Evolutionary conservation across 805 yeast genomes (phyloP).

Genomic region (Lachancea sp.): DNA sequence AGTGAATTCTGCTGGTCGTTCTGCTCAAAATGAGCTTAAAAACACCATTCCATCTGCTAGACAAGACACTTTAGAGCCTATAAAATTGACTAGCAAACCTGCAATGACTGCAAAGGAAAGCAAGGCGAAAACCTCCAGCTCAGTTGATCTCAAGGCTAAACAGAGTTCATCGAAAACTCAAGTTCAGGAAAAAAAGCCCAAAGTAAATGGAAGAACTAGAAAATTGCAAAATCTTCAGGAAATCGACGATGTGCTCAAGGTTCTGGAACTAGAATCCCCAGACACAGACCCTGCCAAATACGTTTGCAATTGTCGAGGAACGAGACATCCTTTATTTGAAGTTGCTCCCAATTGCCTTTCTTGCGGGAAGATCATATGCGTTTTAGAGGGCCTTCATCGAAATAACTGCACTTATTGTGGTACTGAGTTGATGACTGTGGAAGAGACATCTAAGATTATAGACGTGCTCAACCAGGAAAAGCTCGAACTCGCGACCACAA

Average conservation of each 20-base stretch:
- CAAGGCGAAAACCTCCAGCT: not conserved
- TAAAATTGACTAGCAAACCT: not conserved
- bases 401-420: conserved; percentile 89
- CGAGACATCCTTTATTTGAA: conserved; percentile 80
- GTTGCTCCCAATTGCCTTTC: conserved; percentile 88
- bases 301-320: conserved; percentile 77
- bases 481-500: conserved; percentile 33
- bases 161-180: not conserved
- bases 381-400: conserved; percentile 64
- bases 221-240: conserved; percentile 56
- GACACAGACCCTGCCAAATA: conserved; percentile 21
- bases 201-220: conserved; percentile 21
- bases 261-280: conserved; percentile 39
- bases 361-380: conserved; percentile 92
- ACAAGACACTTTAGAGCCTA: not conserved
- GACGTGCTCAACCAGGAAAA: conserved; percentile 50
- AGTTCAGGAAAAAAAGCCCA: conserved; percentile 2
- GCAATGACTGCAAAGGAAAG: not conserved
- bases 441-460: conserved; percentile 56
- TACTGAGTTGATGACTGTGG: conserved; percentile 49
- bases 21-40: not conserved
- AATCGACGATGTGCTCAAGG: conserved; percentile 54
- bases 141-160: not conserved
- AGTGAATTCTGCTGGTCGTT: not conserved
- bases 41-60: not conserved